Evolutionary conservation across 352 stramenopile species (phyloP), one percentile per base, ranked within the genome.

Genomic region (Phytopythium kandeliae): DNA sequence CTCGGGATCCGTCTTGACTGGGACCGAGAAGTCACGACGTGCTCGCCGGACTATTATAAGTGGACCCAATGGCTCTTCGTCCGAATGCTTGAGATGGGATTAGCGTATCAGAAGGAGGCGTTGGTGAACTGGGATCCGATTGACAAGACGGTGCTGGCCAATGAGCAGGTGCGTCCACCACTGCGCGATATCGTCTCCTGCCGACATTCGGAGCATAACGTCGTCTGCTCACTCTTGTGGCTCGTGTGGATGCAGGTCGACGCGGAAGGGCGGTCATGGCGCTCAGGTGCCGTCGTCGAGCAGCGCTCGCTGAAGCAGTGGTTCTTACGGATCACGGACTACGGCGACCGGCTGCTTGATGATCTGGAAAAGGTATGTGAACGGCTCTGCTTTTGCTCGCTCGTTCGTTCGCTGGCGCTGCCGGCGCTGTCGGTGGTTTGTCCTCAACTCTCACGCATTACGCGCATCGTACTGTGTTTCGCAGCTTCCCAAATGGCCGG

Each of bases 51-150:
- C 38, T 99, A 99, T 73, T 98, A 98, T 58, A 97, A 97, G 66
- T 99, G 97, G 97, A 99, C 97, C 17, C 97, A 99, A 69, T 99
- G 96, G 97, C 88, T 99, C 36, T 99, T 99, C 63, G 67, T 99
- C 24, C 83, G 98, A 67, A 78, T 99, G 40, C 98, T 96, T 48
- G 83, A 98, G 15, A 84, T 92, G 50, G 96, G 96, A n/a, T 74
- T 99, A 28, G 97, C 97, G 22, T 93, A 93, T 50, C 96, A 97
- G 49, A 98, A 95, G 48, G 82, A 98, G 37, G 96, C 97, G 43
- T 78, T 92, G n/a, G 97, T 99, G 28, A 99, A 99, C 72, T 99
- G 97, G 97, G 98, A 98, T 67, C 96, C 97, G 3, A 91, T 97
- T 35, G 83, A 99, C 58, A 95, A 98, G 51, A 99, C 97, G 6